A percentile compares a stretch with the other conserved stretches of the same genome.
Conservation (phyloP, 345 rosid genomes). For the Lepidium aucheri region DNA sequence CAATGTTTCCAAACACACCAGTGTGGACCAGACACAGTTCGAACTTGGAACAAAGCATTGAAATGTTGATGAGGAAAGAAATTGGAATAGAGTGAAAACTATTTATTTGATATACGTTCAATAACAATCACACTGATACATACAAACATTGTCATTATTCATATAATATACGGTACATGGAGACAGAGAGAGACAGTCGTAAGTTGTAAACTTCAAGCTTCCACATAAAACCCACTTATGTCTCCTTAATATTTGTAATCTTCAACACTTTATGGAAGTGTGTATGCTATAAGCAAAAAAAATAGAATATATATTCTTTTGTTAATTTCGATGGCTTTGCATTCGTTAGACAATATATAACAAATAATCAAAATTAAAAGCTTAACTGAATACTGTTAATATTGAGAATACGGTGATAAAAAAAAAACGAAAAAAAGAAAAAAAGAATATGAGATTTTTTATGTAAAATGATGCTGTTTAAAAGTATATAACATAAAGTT, state of each 20-base stretch:
- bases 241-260: background rate
- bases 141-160: constrained; percentile 15
- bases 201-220: background rate
- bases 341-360: no score
- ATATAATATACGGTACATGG: constrained; percentile 4
- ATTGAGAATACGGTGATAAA: no score
- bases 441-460: no score
- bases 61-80: background rate
- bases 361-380: no score
- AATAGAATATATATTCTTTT: no score
- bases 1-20: background rate
- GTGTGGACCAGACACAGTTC: background rate
- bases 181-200: background rate
- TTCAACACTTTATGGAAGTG: constrained; percentile 17
- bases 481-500: background rate
- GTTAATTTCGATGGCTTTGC: no score
- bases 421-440: no score
- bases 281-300: constrained; percentile 6
- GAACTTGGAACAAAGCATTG: background rate
- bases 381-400: no score
- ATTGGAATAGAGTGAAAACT: background rate
- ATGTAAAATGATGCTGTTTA: no score
- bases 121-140: constrained; percentile 11
- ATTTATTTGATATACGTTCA: background rate
- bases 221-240: background rate